Conservation (phyloP, 352 stramenopile species). For the Globisporangium cylindrosporum region DNA sequence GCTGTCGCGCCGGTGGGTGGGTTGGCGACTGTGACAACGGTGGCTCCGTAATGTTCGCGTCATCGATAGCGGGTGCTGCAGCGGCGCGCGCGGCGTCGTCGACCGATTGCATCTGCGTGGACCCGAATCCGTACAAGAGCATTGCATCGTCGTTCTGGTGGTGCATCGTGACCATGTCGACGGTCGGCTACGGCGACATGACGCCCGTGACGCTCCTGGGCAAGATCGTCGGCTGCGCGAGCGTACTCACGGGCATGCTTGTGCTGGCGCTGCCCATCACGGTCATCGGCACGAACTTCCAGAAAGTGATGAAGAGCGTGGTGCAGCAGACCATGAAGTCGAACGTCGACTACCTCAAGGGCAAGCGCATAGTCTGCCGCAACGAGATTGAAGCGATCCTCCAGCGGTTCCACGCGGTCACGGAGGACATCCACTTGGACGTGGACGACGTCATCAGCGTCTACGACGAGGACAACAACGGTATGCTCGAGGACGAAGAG, state of each 20-base stretch:
- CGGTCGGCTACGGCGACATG: slow-evolving; percentile 88
- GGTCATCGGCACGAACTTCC: slow-evolving; percentile 87
- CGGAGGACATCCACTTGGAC: slow-evolving; percentile 67
- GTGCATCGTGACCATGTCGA: slow-evolving; percentile 92
- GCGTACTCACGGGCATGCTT: slow-evolving; percentile 81
- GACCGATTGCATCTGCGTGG: slow-evolving; percentile 46
- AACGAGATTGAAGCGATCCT: slow-evolving; percentile 76
- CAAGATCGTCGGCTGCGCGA: slow-evolving; percentile 67
- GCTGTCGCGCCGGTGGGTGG: slow-evolving; percentile 58
- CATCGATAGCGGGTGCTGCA: slow-evolving; percentile 25
- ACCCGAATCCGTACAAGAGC: slow-evolving; percentile 80
- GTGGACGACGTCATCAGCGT: slow-evolving; percentile 79
- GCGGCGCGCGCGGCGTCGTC: slow-evolving; percentile 19
- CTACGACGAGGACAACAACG: slow-evolving; percentile 77
- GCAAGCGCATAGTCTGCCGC: slow-evolving; percentile 65
- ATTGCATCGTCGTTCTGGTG: slow-evolving; percentile 86
- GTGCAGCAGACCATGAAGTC: slow-evolving; percentile 78
- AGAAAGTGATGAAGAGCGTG: slow-evolving; percentile 82
- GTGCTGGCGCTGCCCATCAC: slow-evolving; percentile 88
- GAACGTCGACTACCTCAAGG: slow-evolving; percentile 73
- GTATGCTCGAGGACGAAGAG: slow-evolving; percentile 73
- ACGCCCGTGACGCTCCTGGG: slow-evolving; percentile 69
- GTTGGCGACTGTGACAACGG: slow-evolving; percentile 37
- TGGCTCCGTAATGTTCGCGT: slow-evolving; percentile 5
- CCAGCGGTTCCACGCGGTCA: slow-evolving; percentile 67